A percentile compares a stretch with the other conserved stretches of the same genome.
Evolutionary conservation across 2,329 filamentous ascomycete genomes (phyloP).

Genomic region (Aspergillus jensenii): DNA sequence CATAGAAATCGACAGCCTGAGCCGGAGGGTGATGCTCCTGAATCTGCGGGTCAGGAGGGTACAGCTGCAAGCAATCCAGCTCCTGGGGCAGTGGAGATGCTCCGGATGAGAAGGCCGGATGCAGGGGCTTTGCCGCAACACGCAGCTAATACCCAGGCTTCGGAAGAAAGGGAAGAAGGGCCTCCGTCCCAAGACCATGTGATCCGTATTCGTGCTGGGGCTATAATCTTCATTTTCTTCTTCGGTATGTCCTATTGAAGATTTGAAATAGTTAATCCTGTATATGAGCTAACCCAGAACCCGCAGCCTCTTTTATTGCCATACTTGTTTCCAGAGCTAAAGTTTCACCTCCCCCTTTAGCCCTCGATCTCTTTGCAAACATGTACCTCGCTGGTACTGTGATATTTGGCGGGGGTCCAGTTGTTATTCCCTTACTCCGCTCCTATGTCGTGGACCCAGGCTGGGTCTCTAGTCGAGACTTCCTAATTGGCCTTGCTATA

Average conservation of each 20-base stretch:
- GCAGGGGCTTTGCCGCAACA: no score
- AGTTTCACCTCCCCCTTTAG: slow-evolving; percentile 43
- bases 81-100: background rate
- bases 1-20: slow-evolving; percentile 15
- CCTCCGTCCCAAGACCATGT: background rate
- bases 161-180: no score
- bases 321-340: slow-evolving; percentile 54
- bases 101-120: slow-evolving; percentile 9
- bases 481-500: slow-evolving; percentile 70
- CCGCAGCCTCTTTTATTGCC: slow-evolving; percentile 51
- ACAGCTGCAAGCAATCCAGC: background rate
- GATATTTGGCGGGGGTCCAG: slow-evolving; percentile 65
- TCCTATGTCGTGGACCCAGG: slow-evolving; percentile 64
- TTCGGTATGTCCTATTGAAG: slow-evolving; percentile 29
- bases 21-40: slow-evolving; percentile 12
- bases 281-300: background rate
- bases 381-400: slow-evolving; percentile 72
- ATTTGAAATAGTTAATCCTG: no score
- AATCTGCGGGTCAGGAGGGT: no score
- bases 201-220: slow-evolving; percentile 38
- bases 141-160: no score
- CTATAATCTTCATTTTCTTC: slow-evolving; percentile 47
- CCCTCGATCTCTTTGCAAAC: slow-evolving; percentile 66
- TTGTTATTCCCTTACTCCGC: slow-evolving; percentile 64
- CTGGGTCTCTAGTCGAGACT: slow-evolving; percentile 70